These are phyloP conservation scores for Thalassiosira livingstoniorum DNA, from an alignment of 352 stramenopile genomes.

Conservation along the genomic window DNA sequence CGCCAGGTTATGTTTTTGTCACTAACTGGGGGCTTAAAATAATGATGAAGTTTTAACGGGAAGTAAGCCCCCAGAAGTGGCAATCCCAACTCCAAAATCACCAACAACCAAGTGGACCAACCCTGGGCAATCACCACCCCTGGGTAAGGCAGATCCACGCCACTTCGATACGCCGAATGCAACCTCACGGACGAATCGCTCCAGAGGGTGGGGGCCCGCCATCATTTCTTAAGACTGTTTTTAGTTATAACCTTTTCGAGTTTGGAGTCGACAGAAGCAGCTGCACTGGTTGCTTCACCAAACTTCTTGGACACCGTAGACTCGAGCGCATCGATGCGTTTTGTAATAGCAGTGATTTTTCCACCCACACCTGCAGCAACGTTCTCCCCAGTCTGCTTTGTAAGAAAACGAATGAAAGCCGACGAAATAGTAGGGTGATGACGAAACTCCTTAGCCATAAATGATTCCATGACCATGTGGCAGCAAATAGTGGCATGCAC, in stretches of 20 bases:
- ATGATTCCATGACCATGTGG: slow-evolving; percentile 1
- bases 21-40: not conserved
- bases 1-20: not conserved
- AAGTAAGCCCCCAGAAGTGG: not conserved
- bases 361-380: not conserved
- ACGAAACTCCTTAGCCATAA: not conserved
- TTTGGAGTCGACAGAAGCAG: not conserved
- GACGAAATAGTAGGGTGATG: slow-evolving; percentile 5
- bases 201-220: no score
- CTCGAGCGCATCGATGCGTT: not conserved
- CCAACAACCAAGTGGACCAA: not conserved
- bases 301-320: not conserved
- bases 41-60: not conserved
- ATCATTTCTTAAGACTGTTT: no score
- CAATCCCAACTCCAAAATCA: not conserved
- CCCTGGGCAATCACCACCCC: not conserved
- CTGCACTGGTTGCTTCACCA: not conserved
- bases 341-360: not conserved
- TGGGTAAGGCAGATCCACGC: not conserved
- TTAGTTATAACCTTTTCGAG: not conserved
- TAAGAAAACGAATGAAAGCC: slow-evolving; percentile 20
- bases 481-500: not conserved
- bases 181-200: not conserved
- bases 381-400: slow-evolving; percentile 22
- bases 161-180: not conserved